Evolutionary conservation across 2,329 filamentous ascomycete species (phyloP).

Genomic region (Alternaria novae-zelandiae): DNA sequence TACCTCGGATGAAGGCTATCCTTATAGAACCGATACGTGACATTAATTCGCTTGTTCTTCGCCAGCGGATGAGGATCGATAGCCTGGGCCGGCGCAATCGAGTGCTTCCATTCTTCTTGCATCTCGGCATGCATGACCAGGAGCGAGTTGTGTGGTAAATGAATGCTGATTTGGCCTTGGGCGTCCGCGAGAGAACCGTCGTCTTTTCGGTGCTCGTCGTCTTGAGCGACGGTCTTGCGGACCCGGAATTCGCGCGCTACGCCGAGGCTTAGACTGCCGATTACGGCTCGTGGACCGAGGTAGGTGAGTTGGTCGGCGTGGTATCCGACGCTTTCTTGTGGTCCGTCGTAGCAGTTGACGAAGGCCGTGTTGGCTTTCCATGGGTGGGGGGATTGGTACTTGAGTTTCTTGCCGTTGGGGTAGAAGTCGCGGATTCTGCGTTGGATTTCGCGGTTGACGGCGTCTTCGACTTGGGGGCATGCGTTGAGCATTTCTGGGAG

Average conservation of each 20-base stretch:
- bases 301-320: conserved; percentile 95
- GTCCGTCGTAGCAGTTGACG: conserved; percentile 91
- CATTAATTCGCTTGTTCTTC: conserved; percentile 82
- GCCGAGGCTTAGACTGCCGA: conserved; percentile 87
- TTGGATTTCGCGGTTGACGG: conserved; percentile 80
- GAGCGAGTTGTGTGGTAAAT: conserved; percentile 92
- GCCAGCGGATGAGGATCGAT: conserved; percentile 87
- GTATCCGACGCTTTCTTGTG: conserved; percentile 83
- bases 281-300: conserved; percentile 84
- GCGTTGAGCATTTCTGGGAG: conserved; percentile 76
- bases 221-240: conserved; percentile 71
- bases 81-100: conserved; percentile 73
- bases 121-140: conserved; percentile 97
- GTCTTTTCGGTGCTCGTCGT: conserved; percentile 53
- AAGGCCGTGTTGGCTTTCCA: conserved; percentile 92
- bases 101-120: conserved; percentile 97
- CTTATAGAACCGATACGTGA: conserved; percentile 91
- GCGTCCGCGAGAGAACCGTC: conserved; percentile 60
- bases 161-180: conserved; percentile 87
- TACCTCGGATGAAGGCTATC: conserved; percentile 74
- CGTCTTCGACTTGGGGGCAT: conserved; percentile 71
- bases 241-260: conserved; percentile 94
- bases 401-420: conserved; percentile 73
- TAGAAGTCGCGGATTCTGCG: conserved; percentile 73
- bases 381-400: conserved; percentile 72